phyloP scores from a whole-genome alignment of 2,329 filamentous ascomycete species.

The Monosporascus cannonballus region DNA sequence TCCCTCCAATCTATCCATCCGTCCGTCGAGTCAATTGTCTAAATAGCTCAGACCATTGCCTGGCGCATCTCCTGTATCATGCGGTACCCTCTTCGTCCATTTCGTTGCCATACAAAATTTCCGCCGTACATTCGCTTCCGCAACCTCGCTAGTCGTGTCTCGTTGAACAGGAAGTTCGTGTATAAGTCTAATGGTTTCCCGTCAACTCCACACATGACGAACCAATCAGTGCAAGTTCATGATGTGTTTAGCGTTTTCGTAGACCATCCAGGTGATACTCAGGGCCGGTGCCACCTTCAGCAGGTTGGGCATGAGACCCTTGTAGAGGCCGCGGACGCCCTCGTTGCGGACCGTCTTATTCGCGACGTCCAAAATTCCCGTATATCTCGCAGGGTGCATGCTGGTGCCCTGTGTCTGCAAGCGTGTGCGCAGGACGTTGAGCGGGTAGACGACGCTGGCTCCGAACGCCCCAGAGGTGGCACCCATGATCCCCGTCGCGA shows the following conservation, averaged over 20 bases:
- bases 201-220: background rate
- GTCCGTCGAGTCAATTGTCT: background rate
- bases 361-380: conserved; percentile 83
- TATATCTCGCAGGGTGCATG: conserved; percentile 87
- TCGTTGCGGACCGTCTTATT: conserved; percentile 77
- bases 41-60: background rate
- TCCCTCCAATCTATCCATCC: background rate
- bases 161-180: too few relatives aligned
- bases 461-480: conserved; percentile 88
- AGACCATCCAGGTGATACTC: conserved; percentile 91
- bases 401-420: conserved; percentile 90
- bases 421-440: conserved; percentile 88
- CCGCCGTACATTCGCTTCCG: too few relatives aligned
- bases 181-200: too few relatives aligned
- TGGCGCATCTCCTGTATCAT: too few relatives aligned
- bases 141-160: too few relatives aligned
- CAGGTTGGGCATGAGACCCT: conserved; percentile 89
- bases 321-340: conserved; percentile 82
- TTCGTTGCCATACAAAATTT: too few relatives aligned
- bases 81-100: too few relatives aligned
- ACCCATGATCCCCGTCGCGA: conserved; percentile 82
- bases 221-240: conserved; percentile 44
- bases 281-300: conserved; percentile 94
- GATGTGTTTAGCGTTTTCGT: conserved; percentile 79
- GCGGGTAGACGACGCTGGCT: conserved; percentile 87